Conservation (phyloP, 495 filamentous ascomycete species). For the Penicillium angulare region DNA sequence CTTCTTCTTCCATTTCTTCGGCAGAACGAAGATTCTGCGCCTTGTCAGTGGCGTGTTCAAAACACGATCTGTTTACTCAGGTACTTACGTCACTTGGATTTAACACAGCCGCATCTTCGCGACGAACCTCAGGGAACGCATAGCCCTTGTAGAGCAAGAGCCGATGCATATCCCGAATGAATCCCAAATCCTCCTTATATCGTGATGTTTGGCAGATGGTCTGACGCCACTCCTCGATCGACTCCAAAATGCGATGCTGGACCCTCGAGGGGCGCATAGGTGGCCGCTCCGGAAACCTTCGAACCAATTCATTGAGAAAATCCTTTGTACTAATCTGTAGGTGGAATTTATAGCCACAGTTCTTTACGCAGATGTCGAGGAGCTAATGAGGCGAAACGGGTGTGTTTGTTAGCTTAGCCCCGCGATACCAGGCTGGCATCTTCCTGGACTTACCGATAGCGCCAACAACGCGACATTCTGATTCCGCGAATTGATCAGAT, state of each 20-base stretch:
- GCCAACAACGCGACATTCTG: slow-evolving; percentile 91
- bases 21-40: slow-evolving; percentile 86
- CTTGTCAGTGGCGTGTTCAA: slow-evolving; percentile 24
- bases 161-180: slow-evolving; percentile 97
- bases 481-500: slow-evolving; percentile 93
- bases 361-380: slow-evolving; percentile 98
- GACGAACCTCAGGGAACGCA: slow-evolving; percentile 83
- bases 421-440: slow-evolving; percentile 18
- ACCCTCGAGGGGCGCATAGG: slow-evolving; percentile 81
- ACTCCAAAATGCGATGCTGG: slow-evolving; percentile 88
- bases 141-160: slow-evolving; percentile 96
- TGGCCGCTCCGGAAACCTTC: slow-evolving; percentile 91
- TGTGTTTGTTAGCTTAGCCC: slow-evolving; percentile 22
- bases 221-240: slow-evolving; percentile 97
- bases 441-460: slow-evolving; percentile 54
- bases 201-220: slow-evolving; percentile 97
- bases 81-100: slow-evolving; percentile 91
- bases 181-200: slow-evolving; percentile 95
- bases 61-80: slow-evolving; percentile 7
- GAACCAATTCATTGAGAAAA: slow-evolving; percentile 96
- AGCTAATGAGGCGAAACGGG: slow-evolving; percentile 49
- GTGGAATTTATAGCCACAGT: slow-evolving; percentile 98
- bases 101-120: slow-evolving; percentile 93
- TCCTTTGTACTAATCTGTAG: slow-evolving; percentile 98
- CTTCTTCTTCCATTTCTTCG: slow-evolving; percentile 98